Evolutionary conservation across 2,329 filamentous ascomycete genomes (phyloP).

Genomic region (Pestalotiopsis sp.): DNA sequence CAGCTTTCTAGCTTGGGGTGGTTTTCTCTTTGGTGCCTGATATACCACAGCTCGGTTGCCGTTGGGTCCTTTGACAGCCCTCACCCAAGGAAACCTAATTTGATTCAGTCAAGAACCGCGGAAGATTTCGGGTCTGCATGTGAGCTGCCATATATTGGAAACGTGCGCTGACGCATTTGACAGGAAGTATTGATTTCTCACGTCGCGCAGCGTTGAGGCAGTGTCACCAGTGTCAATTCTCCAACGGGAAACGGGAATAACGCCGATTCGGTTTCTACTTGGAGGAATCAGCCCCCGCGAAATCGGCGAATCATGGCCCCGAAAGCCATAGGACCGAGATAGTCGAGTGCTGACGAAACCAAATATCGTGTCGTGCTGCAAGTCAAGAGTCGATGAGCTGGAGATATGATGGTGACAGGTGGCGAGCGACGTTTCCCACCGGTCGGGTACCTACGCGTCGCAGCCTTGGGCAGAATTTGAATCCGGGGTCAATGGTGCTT

Average conservation of each 20-base stretch:
- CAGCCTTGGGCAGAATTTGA: background rate
- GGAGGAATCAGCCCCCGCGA: background rate
- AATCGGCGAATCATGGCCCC: background rate
- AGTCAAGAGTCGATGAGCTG: background rate
- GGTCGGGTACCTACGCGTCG: background rate
- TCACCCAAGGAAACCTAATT: background rate
- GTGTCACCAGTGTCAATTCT: background rate
- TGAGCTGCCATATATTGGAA: background rate
- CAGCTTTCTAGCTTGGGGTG: no score
- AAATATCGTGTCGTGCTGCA: background rate
- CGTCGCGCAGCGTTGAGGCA: background rate
- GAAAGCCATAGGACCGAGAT: background rate
- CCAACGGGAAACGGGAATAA: background rate
- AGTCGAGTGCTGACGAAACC: background rate
- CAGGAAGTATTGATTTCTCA: background rate
- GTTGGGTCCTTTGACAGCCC: background rate
- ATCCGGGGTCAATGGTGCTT: background rate
- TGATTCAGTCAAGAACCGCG: background rate
- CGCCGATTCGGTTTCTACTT: background rate
- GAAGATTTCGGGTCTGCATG: background rate
- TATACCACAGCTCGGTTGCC: no score
- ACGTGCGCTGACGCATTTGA: background rate
- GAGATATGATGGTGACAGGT: background rate
- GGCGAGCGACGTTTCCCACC: background rate
- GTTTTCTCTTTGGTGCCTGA: no score